phyloP scores from a whole-genome alignment of 2,329 filamentous ascomycete genomes.

The Lachnellula cervina region DNA sequence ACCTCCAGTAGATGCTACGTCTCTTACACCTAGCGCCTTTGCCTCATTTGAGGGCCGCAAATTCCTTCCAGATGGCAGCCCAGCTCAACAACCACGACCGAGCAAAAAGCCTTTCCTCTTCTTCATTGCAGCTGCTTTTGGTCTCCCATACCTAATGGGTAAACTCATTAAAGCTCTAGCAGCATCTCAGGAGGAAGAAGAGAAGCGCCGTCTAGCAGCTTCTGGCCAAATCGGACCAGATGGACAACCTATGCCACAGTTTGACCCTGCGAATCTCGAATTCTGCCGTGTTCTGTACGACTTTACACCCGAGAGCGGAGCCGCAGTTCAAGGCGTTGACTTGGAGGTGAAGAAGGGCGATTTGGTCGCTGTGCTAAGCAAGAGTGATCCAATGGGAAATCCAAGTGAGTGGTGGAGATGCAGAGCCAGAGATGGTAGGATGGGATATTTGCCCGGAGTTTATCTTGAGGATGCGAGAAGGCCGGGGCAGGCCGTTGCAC shows the following conservation, averaged over 20 bases:
- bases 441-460: conserved; percentile 86
- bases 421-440: conserved; percentile 78
- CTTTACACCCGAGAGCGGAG: conserved; percentile 75
- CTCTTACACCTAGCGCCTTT: conserved; percentile 87
- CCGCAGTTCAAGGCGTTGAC: conserved; percentile 67
- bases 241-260: conserved; percentile 43
- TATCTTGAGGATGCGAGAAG: conserved; percentile 74
- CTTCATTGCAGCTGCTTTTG: conserved; percentile 91
- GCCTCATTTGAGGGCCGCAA: conserved; percentile 77
- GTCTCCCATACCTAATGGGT: conserved; percentile 92
- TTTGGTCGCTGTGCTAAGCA: conserved; percentile 87
- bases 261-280: conserved; percentile 88
- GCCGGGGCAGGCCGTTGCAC: conserved; percentile 38
- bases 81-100: conserved; percentile 58
- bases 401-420: conserved; percentile 97
- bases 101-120: conserved; percentile 95
- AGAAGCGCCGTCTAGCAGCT: conserved; percentile 53
- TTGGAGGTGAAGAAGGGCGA: conserved; percentile 92
- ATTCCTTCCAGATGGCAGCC: conserved; percentile 57
- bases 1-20: conserved; percentile 77
- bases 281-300: conserved; percentile 95
- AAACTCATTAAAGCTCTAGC: conserved; percentile 88
- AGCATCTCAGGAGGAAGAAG: conserved; percentile 78
- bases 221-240: conserved; percentile 48
- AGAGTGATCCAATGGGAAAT: conserved; percentile 86